Conservation (phyloP, 179 eudicot species). For the Heliamphora ciliata region DNA sequence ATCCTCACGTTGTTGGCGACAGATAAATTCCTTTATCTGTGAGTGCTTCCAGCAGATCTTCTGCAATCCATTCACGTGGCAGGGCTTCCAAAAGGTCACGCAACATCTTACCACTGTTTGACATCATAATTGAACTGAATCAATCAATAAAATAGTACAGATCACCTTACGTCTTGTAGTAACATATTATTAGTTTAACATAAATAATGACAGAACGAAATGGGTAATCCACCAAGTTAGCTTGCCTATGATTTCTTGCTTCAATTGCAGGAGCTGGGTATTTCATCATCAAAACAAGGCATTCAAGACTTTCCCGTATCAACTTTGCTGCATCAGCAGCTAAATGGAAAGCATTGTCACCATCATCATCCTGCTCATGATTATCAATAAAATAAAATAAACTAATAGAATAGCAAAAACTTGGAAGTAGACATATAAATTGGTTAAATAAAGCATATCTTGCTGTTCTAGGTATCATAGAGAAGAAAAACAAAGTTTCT, state of each 20-base stretch:
- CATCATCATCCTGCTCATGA: constrained; percentile 78
- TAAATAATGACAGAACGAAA: neutral
- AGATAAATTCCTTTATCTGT: constrained; percentile 57
- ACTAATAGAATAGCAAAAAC: neutral
- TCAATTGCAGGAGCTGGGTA: constrained; percentile 71
- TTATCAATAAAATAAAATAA: constrained; percentile 2
- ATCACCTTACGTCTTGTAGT: neutral
- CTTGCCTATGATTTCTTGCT: constrained; percentile 77
- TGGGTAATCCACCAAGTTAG: neutral
- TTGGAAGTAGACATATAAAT: neutral
- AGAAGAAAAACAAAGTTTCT: constrained; percentile 5
- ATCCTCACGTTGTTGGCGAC: constrained; percentile 74
- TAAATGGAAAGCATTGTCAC: constrained; percentile 93
- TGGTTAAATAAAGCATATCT: neutral
- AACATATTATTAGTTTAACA: neutral
- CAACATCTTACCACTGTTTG: constrained; percentile 73
- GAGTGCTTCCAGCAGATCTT: constrained; percentile 81
- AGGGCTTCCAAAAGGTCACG: constrained; percentile 83
- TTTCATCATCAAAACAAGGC: constrained; percentile 71
- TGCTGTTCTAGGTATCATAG: constrained; percentile 6
- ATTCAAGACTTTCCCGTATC: constrained; percentile 86
- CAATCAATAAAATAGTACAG: neutral
- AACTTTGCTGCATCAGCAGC: constrained; percentile 94
- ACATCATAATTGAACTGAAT: constrained; percentile 7
- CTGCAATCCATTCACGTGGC: constrained; percentile 94